These are phyloP conservation scores for Penicillium brasilianum DNA, from an alignment of 2,329 filamentous ascomycete genomes.

Conservation along the genomic window DNA sequence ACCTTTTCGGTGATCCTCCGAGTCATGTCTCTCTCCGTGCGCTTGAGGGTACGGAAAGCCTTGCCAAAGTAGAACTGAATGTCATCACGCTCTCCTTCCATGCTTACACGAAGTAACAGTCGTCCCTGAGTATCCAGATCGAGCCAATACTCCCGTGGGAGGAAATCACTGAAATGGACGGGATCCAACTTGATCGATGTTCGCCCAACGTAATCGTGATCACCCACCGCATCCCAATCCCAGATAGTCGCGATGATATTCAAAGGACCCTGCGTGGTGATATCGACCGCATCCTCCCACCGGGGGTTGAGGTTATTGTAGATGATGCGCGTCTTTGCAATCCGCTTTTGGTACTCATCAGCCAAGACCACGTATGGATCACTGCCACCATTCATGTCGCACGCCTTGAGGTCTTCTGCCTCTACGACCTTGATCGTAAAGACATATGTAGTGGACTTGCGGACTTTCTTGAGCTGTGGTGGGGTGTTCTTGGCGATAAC, in stretches of 20 bases:
- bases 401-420: conserved; percentile 96
- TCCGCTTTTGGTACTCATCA: conserved; percentile 95
- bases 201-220: conserved; percentile 95
- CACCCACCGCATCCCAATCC: conserved; percentile 97
- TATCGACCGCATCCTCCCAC: conserved; percentile 97
- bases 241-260: conserved; percentile 97
- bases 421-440: conserved; percentile 99
- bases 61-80: conserved; percentile 99
- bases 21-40: conserved; percentile 97
- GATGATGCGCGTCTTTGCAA: conserved; percentile 92
- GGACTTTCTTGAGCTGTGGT: conserved; percentile 68
- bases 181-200: conserved; percentile 99
- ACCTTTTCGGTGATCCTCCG: conserved; percentile 98
- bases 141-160: conserved; percentile 96
- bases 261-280: conserved; percentile 86
- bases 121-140: conserved; percentile 95
- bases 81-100: conserved; percentile 98
- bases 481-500: conserved; percentile 77
- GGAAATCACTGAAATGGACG: conserved; percentile 93
- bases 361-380: conserved; percentile 97
- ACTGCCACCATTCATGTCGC: conserved; percentile 89
- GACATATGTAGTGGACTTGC: conserved; percentile 83
- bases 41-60: conserved; percentile 91
- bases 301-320: conserved; percentile 89
- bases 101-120: conserved; percentile 86